Evolutionary conservation across 2,329 filamentous ascomycete genomes (phyloP), one percentile per base, ranked within the genome.

Genomic region (Hirsutella thompsonii): DNA sequence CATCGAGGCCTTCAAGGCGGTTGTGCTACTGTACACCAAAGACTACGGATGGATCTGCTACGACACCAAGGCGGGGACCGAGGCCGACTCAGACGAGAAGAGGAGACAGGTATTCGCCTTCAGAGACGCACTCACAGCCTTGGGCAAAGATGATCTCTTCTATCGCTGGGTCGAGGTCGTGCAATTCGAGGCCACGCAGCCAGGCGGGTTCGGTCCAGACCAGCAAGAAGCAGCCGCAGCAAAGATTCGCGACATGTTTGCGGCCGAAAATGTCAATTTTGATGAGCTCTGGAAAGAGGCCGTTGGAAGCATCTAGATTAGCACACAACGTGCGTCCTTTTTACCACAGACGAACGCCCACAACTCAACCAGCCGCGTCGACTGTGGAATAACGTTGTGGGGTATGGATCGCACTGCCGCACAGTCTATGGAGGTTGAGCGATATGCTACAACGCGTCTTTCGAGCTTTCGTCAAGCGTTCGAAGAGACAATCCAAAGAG

Each of bases 121-220:
- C 58, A 80, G 85, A 51, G 82, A 92, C 35, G 78, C 79, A 18
- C 69, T 95, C 50, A 71, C 74, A 1, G 71, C 71, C 3, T 69
- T 92, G 60, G 87, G 83, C 35, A 94, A 94, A 62, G 89, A 94
- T 59, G 79, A 83, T 47, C 60, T 95, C 40, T 95, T 95, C 64
- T 94, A 84, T 64, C 77, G 82, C 42, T 94, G 88, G 87, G 84
- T 94, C 38, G 89, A 95, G 65, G 74, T 93, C 55, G 79, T 95
- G 38, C 88, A 95, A 62, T 93, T 79, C 53, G 88, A 94, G 62
- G 81, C 84, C 34, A 81, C 79, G 29, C 74, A 75, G 49, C 83
- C 87, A 0, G 85, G 81, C 16, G 85, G 84, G 0, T 93, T 94
- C 55, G 83, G 81, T 1, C 65, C 70, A 0, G 82, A 88, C 55